A percentile compares a stretch with the other conserved stretches of the same genome.
phyloP scores from a whole-genome alignment of 208 protist species.

The Wallacemonas sp. region DNA sequence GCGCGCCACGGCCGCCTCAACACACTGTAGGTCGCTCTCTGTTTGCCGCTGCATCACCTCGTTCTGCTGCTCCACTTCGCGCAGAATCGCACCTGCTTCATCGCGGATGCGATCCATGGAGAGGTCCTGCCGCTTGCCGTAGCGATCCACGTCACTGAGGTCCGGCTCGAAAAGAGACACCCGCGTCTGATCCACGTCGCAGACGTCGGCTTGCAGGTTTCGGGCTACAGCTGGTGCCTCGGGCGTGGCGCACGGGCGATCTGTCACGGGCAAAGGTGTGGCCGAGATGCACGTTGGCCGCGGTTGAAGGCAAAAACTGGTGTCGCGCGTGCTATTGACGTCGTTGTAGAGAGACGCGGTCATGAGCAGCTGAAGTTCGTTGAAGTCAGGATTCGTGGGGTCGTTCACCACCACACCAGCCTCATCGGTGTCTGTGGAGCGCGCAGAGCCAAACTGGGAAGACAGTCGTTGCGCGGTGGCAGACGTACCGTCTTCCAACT shows the following conservation, averaged over 20 bases:
- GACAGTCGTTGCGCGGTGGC: not conserved
- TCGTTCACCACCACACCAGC: not conserved
- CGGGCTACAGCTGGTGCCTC: too few relatives aligned
- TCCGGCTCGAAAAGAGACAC: conserved; percentile 52
- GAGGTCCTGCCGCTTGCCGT: conserved; percentile 66
- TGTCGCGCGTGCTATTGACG: not conserved
- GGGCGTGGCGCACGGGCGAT: not conserved
- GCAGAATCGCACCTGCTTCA: conserved; percentile 41
- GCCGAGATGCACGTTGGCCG: conserved; percentile 1
- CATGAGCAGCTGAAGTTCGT: conserved; percentile 18
- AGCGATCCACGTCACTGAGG: conserved; percentile 44
- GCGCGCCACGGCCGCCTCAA: conserved; percentile 26
- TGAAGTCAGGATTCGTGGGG: too few relatives aligned
- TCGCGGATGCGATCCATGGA: conserved; percentile 44
- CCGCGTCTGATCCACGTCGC: conserved; percentile 11
- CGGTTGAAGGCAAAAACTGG: conserved; percentile 20
- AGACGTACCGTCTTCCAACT: not conserved
- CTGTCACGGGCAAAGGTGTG: not conserved
- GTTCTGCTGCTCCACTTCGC: conserved; percentile 44
- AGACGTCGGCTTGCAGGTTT: not conserved
- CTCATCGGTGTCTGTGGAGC: not conserved
- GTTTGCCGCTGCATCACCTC: conserved; percentile 31
- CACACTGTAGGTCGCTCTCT: conserved; percentile 32
- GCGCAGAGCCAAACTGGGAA: conserved; percentile 9
- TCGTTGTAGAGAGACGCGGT: conserved; percentile 14